These are phyloP conservation scores for Magnusiomyces suaveolens DNA, from an alignment of 1,139 yeast species.

Conservation along the genomic window DNA sequence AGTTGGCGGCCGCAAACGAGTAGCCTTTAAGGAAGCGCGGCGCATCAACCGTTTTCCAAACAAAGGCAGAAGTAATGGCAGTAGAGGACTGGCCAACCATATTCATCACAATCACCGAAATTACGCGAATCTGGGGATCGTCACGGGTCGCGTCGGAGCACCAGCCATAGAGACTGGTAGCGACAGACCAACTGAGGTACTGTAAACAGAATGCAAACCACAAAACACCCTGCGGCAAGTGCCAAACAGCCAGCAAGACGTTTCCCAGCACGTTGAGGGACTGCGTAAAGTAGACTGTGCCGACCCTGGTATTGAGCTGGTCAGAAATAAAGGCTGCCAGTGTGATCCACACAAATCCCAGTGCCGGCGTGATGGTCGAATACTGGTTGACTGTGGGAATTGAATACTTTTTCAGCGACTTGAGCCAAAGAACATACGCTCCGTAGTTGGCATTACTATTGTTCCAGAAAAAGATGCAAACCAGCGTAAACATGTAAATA, in stretches of 20 bases:
- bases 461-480: conserved; percentile 59
- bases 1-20: conserved; percentile 45
- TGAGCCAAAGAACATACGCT: conserved; percentile 45
- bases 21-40: conserved; percentile 46
- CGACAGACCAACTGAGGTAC: conserved; percentile 39
- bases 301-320: conserved; percentile 46
- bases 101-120: conserved; percentile 34
- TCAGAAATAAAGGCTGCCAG: conserved; percentile 43
- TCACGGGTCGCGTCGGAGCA: conserved; percentile 16
- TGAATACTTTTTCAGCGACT: conserved; percentile 38
- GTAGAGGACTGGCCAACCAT: conserved; percentile 32
- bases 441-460: conserved; percentile 45
- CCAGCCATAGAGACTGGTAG: conserved; percentile 29
- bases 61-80: conserved; percentile 19
- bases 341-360: conserved; percentile 42
- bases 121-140: conserved; percentile 34
- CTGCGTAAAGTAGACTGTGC: conserved; percentile 48
- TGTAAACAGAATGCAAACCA: conserved; percentile 41
- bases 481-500: conserved; percentile 33
- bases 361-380: conserved; percentile 43
- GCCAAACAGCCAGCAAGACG: conserved; percentile 40
- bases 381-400: conserved; percentile 36
- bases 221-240: conserved; percentile 37
- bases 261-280: conserved; percentile 38
- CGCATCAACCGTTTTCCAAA: conserved; percentile 44